These are phyloP conservation scores for Xylariaceae sp. DNA, from an alignment of 2,329 filamentous ascomycete species.

Conservation along the genomic window DNA sequence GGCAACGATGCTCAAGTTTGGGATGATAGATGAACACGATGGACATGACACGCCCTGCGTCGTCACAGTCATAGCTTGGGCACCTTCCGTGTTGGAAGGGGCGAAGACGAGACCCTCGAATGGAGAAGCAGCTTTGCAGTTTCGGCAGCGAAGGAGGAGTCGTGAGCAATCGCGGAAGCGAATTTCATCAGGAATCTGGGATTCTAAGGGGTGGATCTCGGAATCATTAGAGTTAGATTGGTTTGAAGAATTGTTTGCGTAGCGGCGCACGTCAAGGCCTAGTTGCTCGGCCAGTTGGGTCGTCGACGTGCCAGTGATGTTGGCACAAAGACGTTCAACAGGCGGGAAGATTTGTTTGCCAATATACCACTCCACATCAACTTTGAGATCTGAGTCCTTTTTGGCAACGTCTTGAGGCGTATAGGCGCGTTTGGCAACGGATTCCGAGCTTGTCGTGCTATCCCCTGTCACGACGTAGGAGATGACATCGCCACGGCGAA, in stretches of 20 bases:
- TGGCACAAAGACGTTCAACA: slow-evolving; percentile 94
- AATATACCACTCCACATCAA: slow-evolving; percentile 96
- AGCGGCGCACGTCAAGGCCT: slow-evolving; percentile 84
- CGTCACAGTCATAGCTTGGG: slow-evolving; percentile 40
- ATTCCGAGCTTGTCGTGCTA: slow-evolving; percentile 54
- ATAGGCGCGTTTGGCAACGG: slow-evolving; percentile 82
- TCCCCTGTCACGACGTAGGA: slow-evolving; percentile 88
- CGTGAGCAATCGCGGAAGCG: slow-evolving; percentile 79
- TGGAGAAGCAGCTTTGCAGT: slow-evolving; percentile 63
- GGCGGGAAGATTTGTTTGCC: slow-evolving; percentile 98
- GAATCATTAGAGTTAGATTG: slow-evolving; percentile 48
- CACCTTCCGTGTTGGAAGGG: slow-evolving; percentile 34
- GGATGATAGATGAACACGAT: slow-evolving; percentile 59
- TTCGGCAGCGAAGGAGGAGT: slow-evolving; percentile 71
- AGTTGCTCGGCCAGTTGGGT: slow-evolving; percentile 87
- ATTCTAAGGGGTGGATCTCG: slow-evolving; percentile 87
- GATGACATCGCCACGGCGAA: slow-evolving; percentile 93
- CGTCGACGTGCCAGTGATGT: slow-evolving; percentile 88
- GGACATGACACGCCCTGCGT: slow-evolving; percentile 71
- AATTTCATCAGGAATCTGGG: slow-evolving; percentile 84
- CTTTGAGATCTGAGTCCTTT: slow-evolving; percentile 64
- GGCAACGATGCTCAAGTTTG: slow-evolving; percentile 69
- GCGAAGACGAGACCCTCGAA: slow-evolving; percentile 70
- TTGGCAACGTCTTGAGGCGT: slow-evolving; percentile 81
- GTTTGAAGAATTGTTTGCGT: slow-evolving; percentile 56